Conservation (phyloP, 768 basidiomycete species). For the Podaxis mareebaensis region DNA sequence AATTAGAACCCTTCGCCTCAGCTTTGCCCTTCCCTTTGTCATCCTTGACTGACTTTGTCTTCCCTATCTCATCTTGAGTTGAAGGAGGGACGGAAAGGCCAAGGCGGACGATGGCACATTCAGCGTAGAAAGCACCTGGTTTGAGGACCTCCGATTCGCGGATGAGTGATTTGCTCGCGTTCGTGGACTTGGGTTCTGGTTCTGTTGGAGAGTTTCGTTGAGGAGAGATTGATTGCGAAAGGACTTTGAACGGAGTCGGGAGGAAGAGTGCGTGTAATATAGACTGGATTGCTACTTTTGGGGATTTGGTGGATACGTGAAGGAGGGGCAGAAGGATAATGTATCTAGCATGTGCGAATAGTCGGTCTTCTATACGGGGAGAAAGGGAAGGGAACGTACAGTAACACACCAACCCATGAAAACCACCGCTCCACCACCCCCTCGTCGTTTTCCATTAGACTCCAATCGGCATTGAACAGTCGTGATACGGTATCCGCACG, state of each 20-base stretch:
- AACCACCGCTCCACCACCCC: constrained; percentile 27
- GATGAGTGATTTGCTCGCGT: too few relatives aligned
- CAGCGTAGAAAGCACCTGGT: too few relatives aligned
- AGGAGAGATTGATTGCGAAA: constrained; percentile 26
- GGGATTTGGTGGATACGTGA: constrained; percentile 68
- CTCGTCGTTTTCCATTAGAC: not conserved
- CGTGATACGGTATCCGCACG: constrained; percentile 67
- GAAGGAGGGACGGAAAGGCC: too few relatives aligned
- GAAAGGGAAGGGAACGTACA: constrained; percentile 41
- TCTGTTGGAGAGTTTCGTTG: too few relatives aligned
- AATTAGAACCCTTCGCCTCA: too few relatives aligned
- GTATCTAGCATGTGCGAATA: constrained; percentile 46
- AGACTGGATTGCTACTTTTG: constrained; percentile 62
- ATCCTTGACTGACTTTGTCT: too few relatives aligned
- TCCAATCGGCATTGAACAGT: constrained; percentile 50
- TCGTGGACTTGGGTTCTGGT: not conserved
- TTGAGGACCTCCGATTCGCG: too few relatives aligned
- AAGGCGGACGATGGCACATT: too few relatives aligned
- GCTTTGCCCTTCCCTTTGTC: too few relatives aligned
- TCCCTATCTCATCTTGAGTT: too few relatives aligned
- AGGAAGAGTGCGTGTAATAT: constrained; percentile 83
- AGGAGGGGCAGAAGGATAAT: constrained; percentile 66
- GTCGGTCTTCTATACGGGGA: not conserved
- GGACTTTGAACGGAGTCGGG: constrained; percentile 73
- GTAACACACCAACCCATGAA: constrained; percentile 43